Evolutionary conservation across 108 stramenopile genomes (phyloP).

Genomic region (Cyclostephanos tholiformis): DNA sequence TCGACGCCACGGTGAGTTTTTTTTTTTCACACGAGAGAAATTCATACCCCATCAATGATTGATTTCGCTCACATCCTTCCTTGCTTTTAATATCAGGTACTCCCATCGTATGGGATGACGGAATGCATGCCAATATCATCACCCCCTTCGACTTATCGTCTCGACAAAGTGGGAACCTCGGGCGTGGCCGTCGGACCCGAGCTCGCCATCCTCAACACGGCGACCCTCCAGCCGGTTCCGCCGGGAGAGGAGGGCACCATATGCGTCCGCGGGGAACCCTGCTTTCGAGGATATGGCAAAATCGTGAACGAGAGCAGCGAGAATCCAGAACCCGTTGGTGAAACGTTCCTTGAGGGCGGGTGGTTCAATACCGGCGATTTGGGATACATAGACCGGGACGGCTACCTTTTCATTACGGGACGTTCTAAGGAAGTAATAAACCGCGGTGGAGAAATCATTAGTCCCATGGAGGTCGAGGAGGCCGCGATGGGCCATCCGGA

Average conservation of each 20-base stretch:
- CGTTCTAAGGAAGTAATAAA: constrained; percentile 87
- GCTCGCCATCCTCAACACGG: constrained; percentile 45
- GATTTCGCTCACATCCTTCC: not conserved
- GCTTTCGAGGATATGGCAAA: constrained; percentile 50
- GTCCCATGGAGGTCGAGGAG: constrained; percentile 80
- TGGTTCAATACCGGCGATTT: constrained; percentile 88
- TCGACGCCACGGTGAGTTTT: not conserved
- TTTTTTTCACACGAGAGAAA: not conserved
- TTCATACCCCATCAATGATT: not conserved
- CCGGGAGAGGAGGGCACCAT: constrained; percentile 46
- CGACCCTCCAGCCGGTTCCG: not conserved
- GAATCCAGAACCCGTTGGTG: not conserved
- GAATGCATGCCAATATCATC: constrained; percentile 78
- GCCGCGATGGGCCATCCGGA: constrained; percentile 52
- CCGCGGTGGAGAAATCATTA: constrained; percentile 81
- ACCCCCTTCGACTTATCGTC: constrained; percentile 59
- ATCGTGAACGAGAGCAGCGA: not conserved
- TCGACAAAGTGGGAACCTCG: constrained; percentile 56
- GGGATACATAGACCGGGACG: constrained; percentile 72
- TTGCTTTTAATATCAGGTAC: constrained; percentile 12
- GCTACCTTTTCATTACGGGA: constrained; percentile 76
- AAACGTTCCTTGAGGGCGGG: constrained; percentile 32
- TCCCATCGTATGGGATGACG: constrained; percentile 78
- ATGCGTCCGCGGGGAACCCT: constrained; percentile 48
- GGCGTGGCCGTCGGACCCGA: constrained; percentile 54